Base-by-base conservation (phyloP, 2,329 filamentous ascomycete genomes). In the Colletotrichum sp. region DNA sequence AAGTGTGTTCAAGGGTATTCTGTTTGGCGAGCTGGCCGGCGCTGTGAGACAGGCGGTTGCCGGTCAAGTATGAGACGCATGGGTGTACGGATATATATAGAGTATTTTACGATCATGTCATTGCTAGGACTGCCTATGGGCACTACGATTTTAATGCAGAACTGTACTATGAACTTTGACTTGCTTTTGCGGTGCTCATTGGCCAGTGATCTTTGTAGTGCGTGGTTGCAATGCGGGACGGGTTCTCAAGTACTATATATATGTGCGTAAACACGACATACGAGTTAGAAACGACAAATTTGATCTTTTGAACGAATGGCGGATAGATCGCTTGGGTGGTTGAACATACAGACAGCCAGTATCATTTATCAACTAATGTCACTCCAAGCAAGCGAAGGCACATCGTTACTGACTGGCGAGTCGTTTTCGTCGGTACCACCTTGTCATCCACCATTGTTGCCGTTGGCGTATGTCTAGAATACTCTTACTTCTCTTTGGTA, bases 11-110 rank as follows among this genome's bases (percentile, higher is more conserved):
- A 92, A 93, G 84, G 94, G 95, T 4, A 90, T 98, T 36, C 86
- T 98, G 77, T 98, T 98, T 84, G 91, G 92, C 24, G 91, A 95
- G 84, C 88, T 95, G 78, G 94, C 90, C 2, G 93, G 91, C 3
- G 85, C 89, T 68, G 91, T 94, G 18, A 90, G 92, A 7, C 86
- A 85, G 34, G 87, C 89, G 63, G 86, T 91, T 2, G 75, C 59
- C 3, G 75, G 75, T 24, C 70, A 26, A 52, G 34, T n/a, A 34
- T 32, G 28, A 12, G 39, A 68, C 3, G 16, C 10, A 39, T 52
- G 52, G 28, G 9, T 30, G 18, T 63, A 32, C 5, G 32, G 22
- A 26, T 64, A 39, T n/a, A 65, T 34, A 65, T 36, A 34, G 32
- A 48, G 48, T 30, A 57, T 72, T 57, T 72, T 30, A 75, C 68